A percentile compares a stretch with the other conserved stretches of the same genome.
These are phyloP conservation scores for Keithomyces neogunnii DNA, from an alignment of 2,329 filamentous ascomycete species.

Conservation along the genomic window DNA sequence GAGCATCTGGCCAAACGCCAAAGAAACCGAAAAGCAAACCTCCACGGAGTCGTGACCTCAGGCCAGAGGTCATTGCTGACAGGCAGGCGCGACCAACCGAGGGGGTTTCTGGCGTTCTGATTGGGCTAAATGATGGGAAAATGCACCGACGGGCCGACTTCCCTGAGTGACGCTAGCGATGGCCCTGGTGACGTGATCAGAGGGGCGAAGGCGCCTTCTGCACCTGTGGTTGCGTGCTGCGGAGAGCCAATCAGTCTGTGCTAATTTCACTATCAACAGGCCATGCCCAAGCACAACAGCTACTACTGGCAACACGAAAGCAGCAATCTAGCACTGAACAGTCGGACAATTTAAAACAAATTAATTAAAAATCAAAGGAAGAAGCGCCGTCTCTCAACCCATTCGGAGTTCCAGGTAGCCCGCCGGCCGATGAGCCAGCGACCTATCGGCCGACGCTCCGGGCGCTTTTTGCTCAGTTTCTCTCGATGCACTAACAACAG, in stretches of 20 bases:
- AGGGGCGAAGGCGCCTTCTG: conserved; percentile 1
- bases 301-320: too few species aligned
- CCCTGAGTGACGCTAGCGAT: conserved; percentile 8
- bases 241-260: background rate
- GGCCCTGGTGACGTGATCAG: conserved; percentile 11
- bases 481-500: too few species aligned
- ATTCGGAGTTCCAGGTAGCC: too few species aligned
- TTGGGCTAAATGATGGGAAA: conserved; percentile 1
- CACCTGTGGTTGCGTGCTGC: conserved; percentile 1
- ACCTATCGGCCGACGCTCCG: too few species aligned
- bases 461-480: too few species aligned
- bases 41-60: background rate
- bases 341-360: too few species aligned
- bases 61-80: background rate
- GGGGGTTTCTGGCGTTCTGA: background rate
- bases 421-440: too few species aligned
- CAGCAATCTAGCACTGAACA: too few species aligned
- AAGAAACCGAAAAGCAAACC: background rate
- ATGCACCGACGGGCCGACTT: conserved; percentile 2
- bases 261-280: too few species aligned
- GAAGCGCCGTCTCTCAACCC: too few species aligned
- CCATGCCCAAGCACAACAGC: too few species aligned
- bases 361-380: too few species aligned
- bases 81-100: conserved; percentile 6
- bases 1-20: background rate